Conservation (phyloP, 73 alveolate species). For the Effrenium voratum region DNA sequence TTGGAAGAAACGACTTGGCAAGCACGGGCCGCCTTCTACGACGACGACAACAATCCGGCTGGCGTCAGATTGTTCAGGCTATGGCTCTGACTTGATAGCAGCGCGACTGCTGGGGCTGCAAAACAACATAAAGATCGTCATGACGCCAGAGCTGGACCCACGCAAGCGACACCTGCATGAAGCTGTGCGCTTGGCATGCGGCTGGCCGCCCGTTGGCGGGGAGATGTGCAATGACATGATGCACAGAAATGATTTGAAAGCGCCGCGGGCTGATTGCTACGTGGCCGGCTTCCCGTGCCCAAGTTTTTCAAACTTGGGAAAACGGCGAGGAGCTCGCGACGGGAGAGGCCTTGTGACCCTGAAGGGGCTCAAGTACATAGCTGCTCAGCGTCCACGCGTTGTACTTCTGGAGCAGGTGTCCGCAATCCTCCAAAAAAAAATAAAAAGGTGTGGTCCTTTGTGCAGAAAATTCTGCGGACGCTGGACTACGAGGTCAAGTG, state of each 20-base stretch:
- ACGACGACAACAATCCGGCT: not conserved
- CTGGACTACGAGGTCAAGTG: not conserved
- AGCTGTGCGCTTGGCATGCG: not conserved
- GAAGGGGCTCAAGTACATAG: slow-evolving; percentile 6
- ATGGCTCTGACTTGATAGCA: not conserved
- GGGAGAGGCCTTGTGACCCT: not conserved
- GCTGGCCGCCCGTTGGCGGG: not conserved
- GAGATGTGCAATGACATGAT: not conserved
- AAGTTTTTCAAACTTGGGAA: not conserved
- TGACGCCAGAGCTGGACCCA: not conserved
- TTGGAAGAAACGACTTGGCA: not conserved
- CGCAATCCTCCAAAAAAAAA: not conserved
- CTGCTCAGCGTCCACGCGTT: not conserved
- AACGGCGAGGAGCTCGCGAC: not conserved
- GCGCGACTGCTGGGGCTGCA: not conserved
- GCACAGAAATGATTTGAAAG: not conserved
- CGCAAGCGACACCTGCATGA: not conserved
- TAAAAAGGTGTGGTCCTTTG: no score
- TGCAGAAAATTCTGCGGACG: no score
- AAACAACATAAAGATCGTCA: not conserved
- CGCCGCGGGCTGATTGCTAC: not conserved
- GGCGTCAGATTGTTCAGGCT: slow-evolving; percentile 5
- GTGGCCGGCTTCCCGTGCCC: slow-evolving; percentile 41
- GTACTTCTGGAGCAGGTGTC: not conserved
- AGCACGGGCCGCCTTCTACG: not conserved